Conservation (phyloP, 192 early-diverging fungal species). For the Backusella sp. region DNA sequence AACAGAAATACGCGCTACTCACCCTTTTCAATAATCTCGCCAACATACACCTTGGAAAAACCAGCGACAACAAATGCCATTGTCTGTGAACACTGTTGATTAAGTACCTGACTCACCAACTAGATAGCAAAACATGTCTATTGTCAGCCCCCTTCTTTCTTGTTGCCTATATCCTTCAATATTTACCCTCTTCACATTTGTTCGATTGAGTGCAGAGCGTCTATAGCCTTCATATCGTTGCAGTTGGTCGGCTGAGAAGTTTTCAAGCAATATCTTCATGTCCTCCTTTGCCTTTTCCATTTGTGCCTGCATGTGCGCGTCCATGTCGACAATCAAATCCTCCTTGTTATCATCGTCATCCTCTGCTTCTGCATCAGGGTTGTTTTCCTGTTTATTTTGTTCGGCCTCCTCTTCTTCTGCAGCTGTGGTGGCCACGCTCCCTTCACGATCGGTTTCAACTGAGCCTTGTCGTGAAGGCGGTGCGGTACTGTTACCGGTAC, state of each 20-base stretch:
- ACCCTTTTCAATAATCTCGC: constrained; percentile 84
- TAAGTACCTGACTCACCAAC: constrained; percentile 64
- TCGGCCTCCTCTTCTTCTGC: constrained; percentile 13
- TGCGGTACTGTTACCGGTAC: neutral
- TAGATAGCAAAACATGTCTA: constrained; percentile 16
- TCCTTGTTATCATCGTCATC: constrained; percentile 54
- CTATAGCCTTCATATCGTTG: constrained; percentile 83
- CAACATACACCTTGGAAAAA: constrained; percentile 90
- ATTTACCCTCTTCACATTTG: constrained; percentile 71
- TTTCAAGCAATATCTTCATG: constrained; percentile 60
- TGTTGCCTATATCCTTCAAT: too few species aligned
- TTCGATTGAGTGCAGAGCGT: constrained; percentile 72
- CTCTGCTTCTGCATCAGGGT: constrained; percentile 41
- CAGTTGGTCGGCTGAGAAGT: constrained; percentile 69
- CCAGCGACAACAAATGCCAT: constrained; percentile 84
- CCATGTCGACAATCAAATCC: constrained; percentile 48
- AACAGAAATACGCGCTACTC: neutral
- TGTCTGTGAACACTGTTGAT: constrained; percentile 68
- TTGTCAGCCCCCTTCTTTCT: neutral
- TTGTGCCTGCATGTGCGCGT: constrained; percentile 45
- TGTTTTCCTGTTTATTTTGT: neutral
- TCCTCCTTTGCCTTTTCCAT: constrained; percentile 54
- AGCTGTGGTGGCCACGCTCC: neutral
- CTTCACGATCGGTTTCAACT: constrained; percentile 22
- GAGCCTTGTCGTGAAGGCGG: constrained; percentile 20